These are phyloP conservation scores for Nicotiana tabacum DNA, from an alignment of 257 asterid genomes.

Conservation along the genomic window DNA sequence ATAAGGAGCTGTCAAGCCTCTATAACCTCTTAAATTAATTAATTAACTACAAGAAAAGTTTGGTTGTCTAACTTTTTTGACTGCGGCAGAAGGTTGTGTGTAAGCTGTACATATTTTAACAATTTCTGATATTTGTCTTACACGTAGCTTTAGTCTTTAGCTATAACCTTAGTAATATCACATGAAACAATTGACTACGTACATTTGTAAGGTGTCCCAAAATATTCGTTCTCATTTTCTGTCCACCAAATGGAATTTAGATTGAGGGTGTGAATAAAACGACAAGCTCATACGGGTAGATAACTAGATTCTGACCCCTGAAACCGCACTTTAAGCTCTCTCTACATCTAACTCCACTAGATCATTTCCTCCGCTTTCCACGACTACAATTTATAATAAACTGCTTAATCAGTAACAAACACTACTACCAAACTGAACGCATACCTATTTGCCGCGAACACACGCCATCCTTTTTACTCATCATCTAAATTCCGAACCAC, in stretches of 20 bases:
- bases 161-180: neutral
- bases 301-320: conserved; percentile 17
- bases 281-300: conserved; percentile 27
- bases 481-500: neutral
- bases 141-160: neutral
- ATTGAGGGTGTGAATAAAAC: conserved; percentile 22
- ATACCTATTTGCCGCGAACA: conserved; percentile 46
- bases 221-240: conserved; percentile 25
- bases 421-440: conserved; percentile 47
- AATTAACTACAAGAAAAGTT: neutral
- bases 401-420: conserved; percentile 37
- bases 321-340: conserved; percentile 1
- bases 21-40: neutral
- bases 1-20: neutral
- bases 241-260: conserved; percentile 36
- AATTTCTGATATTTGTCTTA: neutral
- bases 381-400: conserved; percentile 21
- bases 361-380: conserved; percentile 6
- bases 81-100: neutral
- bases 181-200: conserved; percentile 10
- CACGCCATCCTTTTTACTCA: conserved; percentile 45
- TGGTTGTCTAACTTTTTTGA: neutral
- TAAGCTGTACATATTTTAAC: neutral
- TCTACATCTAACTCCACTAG: neutral
- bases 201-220: conserved; percentile 27